These are phyloP conservation scores for Lipomyces sp. DNA, from an alignment of 805 yeast genomes.

Conservation along the genomic window DNA sequence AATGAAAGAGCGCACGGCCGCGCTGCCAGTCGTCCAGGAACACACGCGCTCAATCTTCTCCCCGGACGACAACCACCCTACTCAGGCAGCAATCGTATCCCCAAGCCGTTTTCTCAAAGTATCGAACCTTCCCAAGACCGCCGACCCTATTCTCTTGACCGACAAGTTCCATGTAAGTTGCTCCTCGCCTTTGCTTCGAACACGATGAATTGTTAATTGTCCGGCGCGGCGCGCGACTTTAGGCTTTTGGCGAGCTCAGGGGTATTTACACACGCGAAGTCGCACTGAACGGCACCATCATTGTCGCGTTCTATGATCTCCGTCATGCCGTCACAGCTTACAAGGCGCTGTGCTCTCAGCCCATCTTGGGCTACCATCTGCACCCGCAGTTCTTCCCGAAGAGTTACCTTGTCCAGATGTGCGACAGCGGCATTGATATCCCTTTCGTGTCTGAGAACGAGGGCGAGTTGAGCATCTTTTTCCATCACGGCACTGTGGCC, in stretches of 20 bases:
- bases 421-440: slow-evolving; percentile 25
- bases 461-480: slow-evolving; percentile 22
- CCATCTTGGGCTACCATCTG: slow-evolving; percentile 23
- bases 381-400: slow-evolving; percentile 23
- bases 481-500: slow-evolving; percentile 8
- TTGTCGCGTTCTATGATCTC: slow-evolving; percentile 31
- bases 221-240: not conserved
- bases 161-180: slow-evolving; percentile 18
- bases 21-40: slow-evolving; percentile 11
- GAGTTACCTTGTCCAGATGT: slow-evolving; percentile 14
- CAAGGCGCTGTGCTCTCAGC: slow-evolving; percentile 30
- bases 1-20: slow-evolving; percentile 1
- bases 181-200: not conserved
- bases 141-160: slow-evolving; percentile 11
- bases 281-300: slow-evolving; percentile 27
- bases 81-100: not conserved
- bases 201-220: not conserved
- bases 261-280: slow-evolving; percentile 31
- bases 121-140: slow-evolving; percentile 19
- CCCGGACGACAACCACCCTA: not conserved
- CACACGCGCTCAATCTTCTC: slow-evolving; percentile 12
- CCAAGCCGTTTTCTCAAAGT: slow-evolving; percentile 25
- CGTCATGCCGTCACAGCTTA: slow-evolving; percentile 32
- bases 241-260: slow-evolving; percentile 30
- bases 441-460: slow-evolving; percentile 24